phyloP scores from a whole-genome alignment of 805 yeast genomes.

The Monosporozyma servazzii region DNA sequence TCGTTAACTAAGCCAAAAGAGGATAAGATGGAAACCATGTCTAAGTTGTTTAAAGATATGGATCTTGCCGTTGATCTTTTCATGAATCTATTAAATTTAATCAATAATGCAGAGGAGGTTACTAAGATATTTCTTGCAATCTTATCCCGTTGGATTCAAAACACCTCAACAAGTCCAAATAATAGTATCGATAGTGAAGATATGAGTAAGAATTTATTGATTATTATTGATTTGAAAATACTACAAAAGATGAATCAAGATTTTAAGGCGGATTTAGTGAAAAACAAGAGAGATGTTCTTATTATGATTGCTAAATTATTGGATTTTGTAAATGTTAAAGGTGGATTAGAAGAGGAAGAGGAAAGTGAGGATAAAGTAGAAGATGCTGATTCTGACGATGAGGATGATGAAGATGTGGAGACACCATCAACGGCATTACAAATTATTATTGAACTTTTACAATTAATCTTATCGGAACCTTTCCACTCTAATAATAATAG shows the following conservation, averaged over 20 bases:
- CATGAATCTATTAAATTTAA: conserved; percentile 37
- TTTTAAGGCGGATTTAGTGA: conserved; percentile 42
- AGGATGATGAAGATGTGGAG: conserved; percentile 8
- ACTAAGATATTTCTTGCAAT: conserved; percentile 41
- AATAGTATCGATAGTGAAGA: neutral
- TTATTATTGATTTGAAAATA: conserved; percentile 51
- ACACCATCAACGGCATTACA: conserved; percentile 10
- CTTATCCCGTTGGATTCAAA: conserved; percentile 52
- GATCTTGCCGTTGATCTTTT: conserved; percentile 37
- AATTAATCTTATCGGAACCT: conserved; percentile 27
- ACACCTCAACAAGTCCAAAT: neutral
- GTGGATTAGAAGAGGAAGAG: conserved; percentile 19
- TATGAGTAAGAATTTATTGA: conserved; percentile 39
- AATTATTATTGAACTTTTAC: conserved; percentile 32
- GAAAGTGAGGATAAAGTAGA: neutral
- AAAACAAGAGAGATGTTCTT: conserved; percentile 46
- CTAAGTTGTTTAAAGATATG: conserved; percentile 34
- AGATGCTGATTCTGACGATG: neutral
- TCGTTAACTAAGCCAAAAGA: conserved; percentile 3
- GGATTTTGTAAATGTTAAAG: conserved; percentile 19
- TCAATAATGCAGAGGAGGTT: conserved; percentile 39
- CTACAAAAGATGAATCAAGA: conserved; percentile 52
- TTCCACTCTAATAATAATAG: neutral
- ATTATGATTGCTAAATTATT: conserved; percentile 39
- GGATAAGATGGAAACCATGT: conserved; percentile 7